A percentile compares a stretch with the other conserved stretches of the same genome.
phyloP scores from a whole-genome alignment of 257 asterid genomes.

The Ophiorrhiza pumila region DNA sequence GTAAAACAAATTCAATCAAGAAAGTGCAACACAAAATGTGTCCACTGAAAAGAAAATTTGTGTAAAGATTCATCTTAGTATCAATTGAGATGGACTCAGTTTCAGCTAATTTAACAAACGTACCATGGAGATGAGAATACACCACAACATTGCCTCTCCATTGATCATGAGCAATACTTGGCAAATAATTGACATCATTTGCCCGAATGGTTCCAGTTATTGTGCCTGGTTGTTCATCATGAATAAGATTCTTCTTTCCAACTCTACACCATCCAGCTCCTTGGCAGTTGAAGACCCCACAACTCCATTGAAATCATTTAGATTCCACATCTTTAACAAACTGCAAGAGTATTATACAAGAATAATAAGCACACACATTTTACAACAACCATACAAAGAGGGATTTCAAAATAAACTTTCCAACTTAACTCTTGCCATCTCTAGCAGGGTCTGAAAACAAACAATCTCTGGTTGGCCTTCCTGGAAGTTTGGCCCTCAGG shows the following conservation, averaged over 20 bases:
- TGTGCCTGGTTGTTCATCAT: slow-evolving; percentile 61
- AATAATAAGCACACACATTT: neutral
- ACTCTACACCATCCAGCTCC: slow-evolving; percentile 80
- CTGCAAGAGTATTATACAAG: slow-evolving; percentile 29
- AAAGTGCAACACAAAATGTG: no score
- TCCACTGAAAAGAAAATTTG: neutral
- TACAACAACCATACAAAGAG: neutral
- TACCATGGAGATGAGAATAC: slow-evolving; percentile 72
- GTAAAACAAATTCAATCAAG: no score
- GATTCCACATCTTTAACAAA: slow-evolving; percentile 80
- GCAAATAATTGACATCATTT: slow-evolving; percentile 68
- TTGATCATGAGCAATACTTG: slow-evolving; percentile 48
- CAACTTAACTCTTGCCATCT: slow-evolving; percentile 62
- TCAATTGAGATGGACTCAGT: neutral
- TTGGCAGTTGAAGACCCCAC: slow-evolving; percentile 72
- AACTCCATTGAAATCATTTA: slow-evolving; percentile 68
- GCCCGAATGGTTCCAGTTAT: slow-evolving; percentile 60
- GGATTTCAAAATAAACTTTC: slow-evolving; percentile 2
- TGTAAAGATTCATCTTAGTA: neutral
- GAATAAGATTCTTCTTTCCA: slow-evolving; percentile 72
- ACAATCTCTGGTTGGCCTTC: slow-evolving; percentile 92
- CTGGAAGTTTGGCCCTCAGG: slow-evolving; percentile 82
- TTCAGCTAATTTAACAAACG: neutral
- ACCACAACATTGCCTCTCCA: slow-evolving; percentile 66
- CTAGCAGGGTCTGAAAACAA: slow-evolving; percentile 87